phyloP scores from a whole-genome alignment of 2,329 filamentous ascomycete species.

The Coniochaeta pulveracea region DNA sequence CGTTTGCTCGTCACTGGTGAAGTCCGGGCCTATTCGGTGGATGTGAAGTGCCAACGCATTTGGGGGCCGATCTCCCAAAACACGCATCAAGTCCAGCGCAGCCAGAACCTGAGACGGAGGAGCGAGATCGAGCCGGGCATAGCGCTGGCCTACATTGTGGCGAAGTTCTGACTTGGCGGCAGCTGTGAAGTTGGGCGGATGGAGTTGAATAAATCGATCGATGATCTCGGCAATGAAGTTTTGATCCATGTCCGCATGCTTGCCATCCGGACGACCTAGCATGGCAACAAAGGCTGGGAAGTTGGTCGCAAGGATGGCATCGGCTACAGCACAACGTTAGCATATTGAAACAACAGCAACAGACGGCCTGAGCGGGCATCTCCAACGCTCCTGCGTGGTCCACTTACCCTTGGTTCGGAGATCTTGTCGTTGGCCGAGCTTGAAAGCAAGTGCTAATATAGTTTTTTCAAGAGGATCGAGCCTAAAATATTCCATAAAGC shows the following conservation, averaged over 20 bases:
- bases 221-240: conserved; percentile 69
- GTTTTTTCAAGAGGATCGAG: conserved; percentile 82
- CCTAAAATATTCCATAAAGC: conserved; percentile 93
- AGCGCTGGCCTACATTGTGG: conserved; percentile 57
- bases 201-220: conserved; percentile 78
- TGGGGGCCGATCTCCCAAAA: conserved; percentile 46
- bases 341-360: neutral
- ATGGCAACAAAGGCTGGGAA: conserved; percentile 68
- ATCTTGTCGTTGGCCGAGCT: conserved; percentile 67
- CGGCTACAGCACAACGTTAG: conserved; percentile 42
- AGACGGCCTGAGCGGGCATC: neutral
- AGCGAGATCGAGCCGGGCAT: conserved; percentile 49
- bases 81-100: conserved; percentile 55
- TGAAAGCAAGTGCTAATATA: conserved; percentile 79
- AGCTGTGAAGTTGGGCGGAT: conserved; percentile 75
- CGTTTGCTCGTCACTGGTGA: conserved; percentile 65
- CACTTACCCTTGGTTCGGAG: conserved; percentile 79
- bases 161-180: conserved; percentile 59
- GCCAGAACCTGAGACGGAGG: conserved; percentile 61
- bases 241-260: conserved; percentile 54
- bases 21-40: conserved; percentile 61
- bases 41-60: conserved; percentile 55
- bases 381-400: neutral
- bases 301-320: conserved; percentile 78
- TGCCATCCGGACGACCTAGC: conserved; percentile 53